Percentiles rank a stretch among this genome's conserved stretches.
Evolutionary conservation across 495 filamentous ascomycete species (phyloP).

Genomic region (Penicillium coprophilum): DNA sequence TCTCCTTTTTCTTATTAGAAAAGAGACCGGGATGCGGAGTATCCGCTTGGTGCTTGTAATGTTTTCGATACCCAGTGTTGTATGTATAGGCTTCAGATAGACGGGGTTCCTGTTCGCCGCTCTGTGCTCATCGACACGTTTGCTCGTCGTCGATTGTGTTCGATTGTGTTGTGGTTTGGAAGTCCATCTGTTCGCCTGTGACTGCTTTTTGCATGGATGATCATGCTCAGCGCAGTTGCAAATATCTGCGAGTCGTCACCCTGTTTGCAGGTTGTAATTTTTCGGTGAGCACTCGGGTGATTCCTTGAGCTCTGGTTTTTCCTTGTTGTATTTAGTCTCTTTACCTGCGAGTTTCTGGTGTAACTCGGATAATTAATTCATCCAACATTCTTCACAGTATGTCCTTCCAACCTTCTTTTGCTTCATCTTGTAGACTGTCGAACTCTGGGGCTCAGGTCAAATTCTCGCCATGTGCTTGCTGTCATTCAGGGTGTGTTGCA

Average conservation of each 20-base stretch:
- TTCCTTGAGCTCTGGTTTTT: conserved; percentile 4
- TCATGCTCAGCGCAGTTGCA: conserved; percentile 9
- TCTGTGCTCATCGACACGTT: conserved; percentile 9
- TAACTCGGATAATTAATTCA: conserved; percentile 26
- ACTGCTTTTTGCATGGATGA: conserved; percentile 5
- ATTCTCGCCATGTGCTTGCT: not conserved
- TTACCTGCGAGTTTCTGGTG: conserved; percentile 13
- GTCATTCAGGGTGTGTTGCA: not conserved
- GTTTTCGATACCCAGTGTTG: conserved; percentile 42
- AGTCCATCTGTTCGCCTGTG: conserved; percentile 3
- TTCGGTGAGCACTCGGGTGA: conserved; percentile 13
- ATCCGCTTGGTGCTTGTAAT: conserved; percentile 25
- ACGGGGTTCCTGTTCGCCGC: not conserved
- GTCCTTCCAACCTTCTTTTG: not conserved
- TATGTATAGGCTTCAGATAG: conserved; percentile 13
- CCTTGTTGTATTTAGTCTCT: conserved; percentile 25
- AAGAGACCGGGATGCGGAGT: conserved; percentile 9
- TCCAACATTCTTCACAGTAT: conserved; percentile 14
- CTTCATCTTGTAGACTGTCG: not conserved
- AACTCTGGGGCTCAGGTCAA: not conserved
- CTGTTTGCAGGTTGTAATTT: conserved; percentile 11
- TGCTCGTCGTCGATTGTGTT: conserved; percentile 10
- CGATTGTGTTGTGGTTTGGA: not conserved
- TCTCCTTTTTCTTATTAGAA: not conserved
- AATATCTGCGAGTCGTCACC: conserved; percentile 5